Base-by-base conservation (phyloP, 345 rosid genomes). In the Iberis pinnata region DNA sequence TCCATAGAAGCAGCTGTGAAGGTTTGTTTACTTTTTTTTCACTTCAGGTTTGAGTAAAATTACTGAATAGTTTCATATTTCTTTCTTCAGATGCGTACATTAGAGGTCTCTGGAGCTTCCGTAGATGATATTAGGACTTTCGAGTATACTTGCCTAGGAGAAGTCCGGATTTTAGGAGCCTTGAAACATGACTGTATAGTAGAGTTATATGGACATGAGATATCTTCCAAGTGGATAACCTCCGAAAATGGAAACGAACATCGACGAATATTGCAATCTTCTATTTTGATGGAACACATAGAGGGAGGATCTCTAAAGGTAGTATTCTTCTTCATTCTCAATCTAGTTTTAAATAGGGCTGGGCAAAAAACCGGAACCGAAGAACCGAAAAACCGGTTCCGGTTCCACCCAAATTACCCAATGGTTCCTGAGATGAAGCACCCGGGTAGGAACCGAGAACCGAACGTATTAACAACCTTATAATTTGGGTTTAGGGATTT, bases 291-390 rank as follows among this genome's bases (percentile, higher is more conserved):
- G 90, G 97, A 92, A 75, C 64, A 78, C 53, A 73, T 88, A 35
- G 72, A 73, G 61, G 97, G 97, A 43, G 98, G 95, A 49, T 80
- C 95, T 58, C 65, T 92, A 26, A 85, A 80, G 95, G 98, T 87
- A 60, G 8, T 2, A 20, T 55, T 51, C 31, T 33, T 56, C 36
- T 13, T 46, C 10, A 26, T 36, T 19, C 39, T 49, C 56, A 56
- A 20, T 41, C 31, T 33, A 20, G n/a, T 7, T 20, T 2, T 51
- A n/a, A 18, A 17, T 31, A 31, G n/a, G n/a, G n/a, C n/a, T n/a
- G n/a, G n/a, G n/a, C n/a, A n/a, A n/a, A n/a, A n/a, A n/a, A n/a
- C n/a, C n/a, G n/a, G n/a, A n/a, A n/a, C n/a, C n/a, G n/a, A n/a
- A n/a, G n/a, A n/a, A n/a, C n/a, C n/a, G n/a, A n/a, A n/a, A n/a